Conservation (phyloP, 257 asterid genomes). For the Solanum virginianum region DNA sequence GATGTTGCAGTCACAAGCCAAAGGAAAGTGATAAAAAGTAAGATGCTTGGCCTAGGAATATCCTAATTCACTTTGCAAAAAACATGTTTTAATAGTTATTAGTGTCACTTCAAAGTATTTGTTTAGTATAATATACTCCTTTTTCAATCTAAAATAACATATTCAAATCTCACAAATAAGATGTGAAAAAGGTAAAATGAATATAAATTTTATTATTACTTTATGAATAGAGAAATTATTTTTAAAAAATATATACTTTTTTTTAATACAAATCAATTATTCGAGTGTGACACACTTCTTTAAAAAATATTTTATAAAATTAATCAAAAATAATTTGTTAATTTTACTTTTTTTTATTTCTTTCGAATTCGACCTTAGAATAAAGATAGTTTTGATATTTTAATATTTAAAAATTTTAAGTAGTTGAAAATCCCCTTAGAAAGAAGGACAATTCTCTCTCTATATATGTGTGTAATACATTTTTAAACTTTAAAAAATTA, state of each 20-base stretch:
- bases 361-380: fast-evolving
- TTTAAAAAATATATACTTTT: neutral
- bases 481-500: neutral
- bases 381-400: neutral
- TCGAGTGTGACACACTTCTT: neutral
- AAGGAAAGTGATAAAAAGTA: neutral
- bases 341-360: no score
- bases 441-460: neutral
- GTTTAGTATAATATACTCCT: neutral
- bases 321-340: neutral
- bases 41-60: neutral
- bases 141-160: no score
- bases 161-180: no score
- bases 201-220: no score
- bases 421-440: neutral
- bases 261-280: no score
- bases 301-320: no score
- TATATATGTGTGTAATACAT: no score
- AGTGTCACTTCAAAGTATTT: neutral
- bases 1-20: neutral
- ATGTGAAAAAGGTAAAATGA: no score
- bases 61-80: neutral
- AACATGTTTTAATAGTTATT: neutral
- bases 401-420: no score
- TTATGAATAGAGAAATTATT: no score